These are phyloP conservation scores for Marasmius sp. DNA, from an alignment of 1,284 basidiomycete genomes.

Conservation along the genomic window DNA sequence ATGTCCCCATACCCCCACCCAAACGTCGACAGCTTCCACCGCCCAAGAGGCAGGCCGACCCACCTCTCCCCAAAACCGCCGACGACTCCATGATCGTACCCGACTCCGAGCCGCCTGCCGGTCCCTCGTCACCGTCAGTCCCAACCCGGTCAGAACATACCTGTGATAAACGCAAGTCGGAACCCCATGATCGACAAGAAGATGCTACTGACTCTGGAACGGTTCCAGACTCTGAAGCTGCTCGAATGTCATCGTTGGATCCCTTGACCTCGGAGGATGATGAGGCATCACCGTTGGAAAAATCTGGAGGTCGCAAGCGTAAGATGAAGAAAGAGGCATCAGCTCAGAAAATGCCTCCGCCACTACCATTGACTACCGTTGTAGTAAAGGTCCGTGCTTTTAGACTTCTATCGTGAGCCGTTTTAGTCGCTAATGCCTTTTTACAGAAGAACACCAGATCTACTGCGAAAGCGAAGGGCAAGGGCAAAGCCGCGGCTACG, in stretches of 20 bases:
- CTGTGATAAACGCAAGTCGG: background rate
- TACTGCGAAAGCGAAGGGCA: constrained; percentile 4
- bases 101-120: constrained; percentile 51
- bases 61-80: constrained; percentile 16
- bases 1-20: background rate
- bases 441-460: background rate
- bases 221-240: constrained; percentile 24
- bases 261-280: constrained; percentile 32
- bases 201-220: constrained; percentile 23
- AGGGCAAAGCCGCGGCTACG: constrained; percentile 5
- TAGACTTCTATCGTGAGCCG: too few species aligned
- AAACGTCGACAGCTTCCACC: background rate
- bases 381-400: background rate
- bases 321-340: constrained; percentile 1
- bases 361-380: background rate
- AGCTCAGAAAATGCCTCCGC: constrained; percentile 1
- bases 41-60: background rate
- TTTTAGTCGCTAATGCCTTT: too few species aligned
- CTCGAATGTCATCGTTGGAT: background rate
- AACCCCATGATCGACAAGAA: constrained; percentile 5
- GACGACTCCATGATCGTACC: constrained; percentile 43
- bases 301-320: constrained; percentile 4
- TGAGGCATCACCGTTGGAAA: constrained; percentile 41
- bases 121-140: background rate
- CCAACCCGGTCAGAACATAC: constrained; percentile 4